Base-by-base conservation (phyloP, 2,329 filamentous ascomycete species). In the Graphium sp. region DNA sequence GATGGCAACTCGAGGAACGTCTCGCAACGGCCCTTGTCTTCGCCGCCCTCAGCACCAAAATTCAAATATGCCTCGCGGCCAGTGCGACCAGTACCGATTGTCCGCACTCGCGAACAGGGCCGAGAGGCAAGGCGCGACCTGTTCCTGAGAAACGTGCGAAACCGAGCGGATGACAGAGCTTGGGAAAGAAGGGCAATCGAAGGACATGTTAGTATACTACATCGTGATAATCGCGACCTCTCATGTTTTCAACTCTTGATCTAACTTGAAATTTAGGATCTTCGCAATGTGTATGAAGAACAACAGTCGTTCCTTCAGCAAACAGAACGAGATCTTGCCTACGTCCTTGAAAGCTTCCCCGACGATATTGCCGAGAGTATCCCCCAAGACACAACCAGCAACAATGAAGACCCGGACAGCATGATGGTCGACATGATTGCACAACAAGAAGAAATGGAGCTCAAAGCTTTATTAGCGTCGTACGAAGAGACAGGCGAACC, bases 61-160 rank as follows among this genome's bases (percentile, higher is more conserved):
- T 60, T 56, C 45, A 65, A 56, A 33, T 74, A 58, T 38, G 58
- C 66, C 17, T 52, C 64, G 34, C 61, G 70, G 11, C 55, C 58
- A 10, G 52, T 60, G 30, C 75, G 75, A 34, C 58, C 62, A 20
- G 81, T 77, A 35, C 77, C 74, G 0, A 41, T 77, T 6, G 50
- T 73, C 12, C 63, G 66, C 37, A 64, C 53, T 34, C 60, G 68
- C 28, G 67, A 83, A 43, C 68, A 67, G 12, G 58, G 60, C 1
- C 67, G 72, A 31, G 73, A 81, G 43, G 58, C 64, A 30, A 56
- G 80, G 32, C 58, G 79, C 26, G 65, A 66, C 18, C 55, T 77
- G 32, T 87, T 87, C 40, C 52, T 87, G 34, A 68, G 72, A 43
- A 77, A 62, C 29, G 71, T 78, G 12, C 58, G 68, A 33, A 62